Conservation (phyloP, 2,329 filamentous ascomycete genomes). For the Zymoseptoria ardabiliae region DNA sequence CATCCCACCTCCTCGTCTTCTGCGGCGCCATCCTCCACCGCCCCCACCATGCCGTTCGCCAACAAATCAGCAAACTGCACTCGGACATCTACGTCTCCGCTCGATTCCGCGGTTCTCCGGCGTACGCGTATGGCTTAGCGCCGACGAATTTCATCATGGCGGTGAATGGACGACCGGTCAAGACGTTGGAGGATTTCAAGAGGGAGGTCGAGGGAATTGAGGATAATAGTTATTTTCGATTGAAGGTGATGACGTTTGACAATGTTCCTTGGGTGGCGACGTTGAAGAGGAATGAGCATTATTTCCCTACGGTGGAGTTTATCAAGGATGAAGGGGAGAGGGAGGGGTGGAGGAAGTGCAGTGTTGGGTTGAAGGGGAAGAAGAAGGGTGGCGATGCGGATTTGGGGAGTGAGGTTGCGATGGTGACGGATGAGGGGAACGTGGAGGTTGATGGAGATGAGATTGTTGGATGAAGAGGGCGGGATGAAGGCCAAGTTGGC, state of each 20-base stretch:
- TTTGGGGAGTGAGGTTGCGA: conserved; percentile 14
- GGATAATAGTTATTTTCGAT: conserved; percentile 95
- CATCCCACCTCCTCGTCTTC: conserved; percentile 84
- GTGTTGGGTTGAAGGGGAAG: conserved; percentile 45
- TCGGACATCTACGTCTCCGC: conserved; percentile 95
- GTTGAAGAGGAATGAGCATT: conserved; percentile 99
- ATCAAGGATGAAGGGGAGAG: conserved; percentile 47
- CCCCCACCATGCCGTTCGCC: conserved; percentile 90
- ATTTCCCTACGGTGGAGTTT: conserved; percentile 64
- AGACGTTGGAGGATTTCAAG: conserved; percentile 74
- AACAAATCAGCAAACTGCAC: conserved; percentile 94
- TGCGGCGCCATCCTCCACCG: conserved; percentile 90
- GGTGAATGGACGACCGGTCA: conserved; percentile 82
- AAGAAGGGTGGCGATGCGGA: conserved; percentile 29
- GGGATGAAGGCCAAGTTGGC: too few relatives aligned
- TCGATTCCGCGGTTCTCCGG: conserved; percentile 70
- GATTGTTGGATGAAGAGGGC: neutral
- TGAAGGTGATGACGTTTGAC: conserved; percentile 97
- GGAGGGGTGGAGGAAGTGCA: conserved; percentile 51
- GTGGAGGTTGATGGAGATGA: neutral
- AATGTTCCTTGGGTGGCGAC: conserved; percentile 99
- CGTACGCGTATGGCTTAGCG: conserved; percentile 84
- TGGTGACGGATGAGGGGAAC: neutral
- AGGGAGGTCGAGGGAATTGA: conserved; percentile 77
- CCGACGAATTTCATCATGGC: conserved; percentile 97